A percentile compares a stretch with the other conserved stretches of the same genome.
phyloP scores from a whole-genome alignment of 2,329 filamentous ascomycete genomes.

The Xylariaceae sp. region DNA sequence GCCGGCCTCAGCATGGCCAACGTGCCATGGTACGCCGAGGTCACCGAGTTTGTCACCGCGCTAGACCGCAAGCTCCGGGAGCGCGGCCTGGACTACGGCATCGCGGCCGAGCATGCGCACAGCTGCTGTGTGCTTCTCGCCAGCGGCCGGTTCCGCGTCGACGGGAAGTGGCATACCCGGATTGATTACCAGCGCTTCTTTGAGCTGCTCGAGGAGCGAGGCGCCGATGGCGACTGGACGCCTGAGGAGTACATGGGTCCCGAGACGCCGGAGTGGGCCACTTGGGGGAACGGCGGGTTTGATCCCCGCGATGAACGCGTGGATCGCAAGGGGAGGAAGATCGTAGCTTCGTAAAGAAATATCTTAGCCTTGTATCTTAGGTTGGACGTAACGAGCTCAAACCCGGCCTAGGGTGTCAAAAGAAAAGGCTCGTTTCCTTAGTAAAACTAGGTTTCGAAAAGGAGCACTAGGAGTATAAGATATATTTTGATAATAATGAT shows the following conservation, averaged over 20 bases:
- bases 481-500: constrained; percentile 10
- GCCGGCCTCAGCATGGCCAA: constrained; percentile 96
- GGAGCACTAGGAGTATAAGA: not conserved
- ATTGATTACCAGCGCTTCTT: constrained; percentile 95
- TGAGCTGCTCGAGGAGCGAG: constrained; percentile 73
- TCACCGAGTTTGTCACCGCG: constrained; percentile 79
- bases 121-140: constrained; percentile 91
- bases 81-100: constrained; percentile 81
- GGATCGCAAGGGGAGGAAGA: constrained; percentile 79
- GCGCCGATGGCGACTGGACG: constrained; percentile 70
- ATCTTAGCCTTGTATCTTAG: constrained; percentile 13
- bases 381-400: not conserved
- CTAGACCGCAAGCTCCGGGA: constrained; percentile 71
- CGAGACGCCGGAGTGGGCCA: constrained; percentile 89
- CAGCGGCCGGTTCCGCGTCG: constrained; percentile 76
- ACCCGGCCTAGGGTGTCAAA: not conserved
- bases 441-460: too few species aligned
- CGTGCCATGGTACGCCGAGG: constrained; percentile 94
- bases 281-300: constrained; percentile 93
- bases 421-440: too few species aligned
- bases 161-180: constrained; percentile 85
- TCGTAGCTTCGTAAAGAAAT: constrained; percentile 45
- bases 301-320: constrained; percentile 89
- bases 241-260: constrained; percentile 91
- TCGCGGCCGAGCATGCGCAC: constrained; percentile 93